Percentiles rank a stretch among this genome's conserved stretches.
Conservation (phyloP, 2,329 filamentous ascomycete genomes). For the Colletotrichum graminicola region DNA sequence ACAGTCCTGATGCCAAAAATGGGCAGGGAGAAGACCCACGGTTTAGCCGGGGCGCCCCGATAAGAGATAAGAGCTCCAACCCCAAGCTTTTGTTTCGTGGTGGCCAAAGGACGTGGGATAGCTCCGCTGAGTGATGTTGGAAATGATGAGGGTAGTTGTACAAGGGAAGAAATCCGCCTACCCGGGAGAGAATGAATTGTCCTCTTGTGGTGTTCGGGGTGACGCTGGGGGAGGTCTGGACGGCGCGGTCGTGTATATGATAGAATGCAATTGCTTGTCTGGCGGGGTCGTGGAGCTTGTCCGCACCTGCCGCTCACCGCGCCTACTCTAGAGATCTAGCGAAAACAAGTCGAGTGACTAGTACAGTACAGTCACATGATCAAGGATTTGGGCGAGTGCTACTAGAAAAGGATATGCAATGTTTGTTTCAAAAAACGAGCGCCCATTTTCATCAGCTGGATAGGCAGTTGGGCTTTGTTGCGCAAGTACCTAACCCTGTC, state of each 20-base stretch:
- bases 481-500: neutral
- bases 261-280: conserved; percentile 8
- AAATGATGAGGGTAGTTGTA: neutral
- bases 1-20: conserved; percentile 27
- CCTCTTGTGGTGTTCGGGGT: neutral
- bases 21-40: conserved; percentile 26
- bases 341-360: neutral
- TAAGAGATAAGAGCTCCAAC: conserved; percentile 40
- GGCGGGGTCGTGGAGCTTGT: conserved; percentile 29
- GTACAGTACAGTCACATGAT: neutral
- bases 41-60: conserved; percentile 35
- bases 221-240: neutral
- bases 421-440: neutral
- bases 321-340: neutral
- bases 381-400: neutral
- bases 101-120: neutral
- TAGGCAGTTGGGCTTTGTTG: neutral
- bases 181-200: neutral
- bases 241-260: neutral
- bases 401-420: neutral
- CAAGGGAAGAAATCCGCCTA: no score
- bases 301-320: neutral
- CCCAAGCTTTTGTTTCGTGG: neutral
- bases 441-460: no score
- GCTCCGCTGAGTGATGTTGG: neutral